Evolutionary conservation across 2,329 filamentous ascomycete species (phyloP).

Genomic region (Cyanodermella asteris): DNA sequence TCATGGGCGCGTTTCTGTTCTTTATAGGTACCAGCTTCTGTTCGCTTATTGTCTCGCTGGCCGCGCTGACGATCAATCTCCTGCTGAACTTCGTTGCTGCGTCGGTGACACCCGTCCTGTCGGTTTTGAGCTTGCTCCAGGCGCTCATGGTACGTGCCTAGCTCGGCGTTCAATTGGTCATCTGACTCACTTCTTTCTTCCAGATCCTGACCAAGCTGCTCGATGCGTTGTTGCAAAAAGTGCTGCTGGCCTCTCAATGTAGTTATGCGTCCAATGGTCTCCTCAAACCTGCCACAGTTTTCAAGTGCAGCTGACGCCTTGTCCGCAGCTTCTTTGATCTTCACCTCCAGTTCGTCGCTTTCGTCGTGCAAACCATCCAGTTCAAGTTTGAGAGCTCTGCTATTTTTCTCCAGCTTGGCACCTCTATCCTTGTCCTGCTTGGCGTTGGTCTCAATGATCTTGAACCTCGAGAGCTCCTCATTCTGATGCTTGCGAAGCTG

Average conservation of each 20-base stretch:
- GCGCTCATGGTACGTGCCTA: conserved; percentile 58
- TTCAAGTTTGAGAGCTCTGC: conserved; percentile 40
- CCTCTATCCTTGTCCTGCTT: conserved; percentile 72
- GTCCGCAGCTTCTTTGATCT: conserved; percentile 29
- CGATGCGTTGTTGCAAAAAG: conserved; percentile 47
- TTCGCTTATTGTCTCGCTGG: conserved; percentile 24
- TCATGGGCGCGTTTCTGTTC: conserved; percentile 78
- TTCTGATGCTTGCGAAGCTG: conserved; percentile 62
- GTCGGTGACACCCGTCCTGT: conserved; percentile 42
- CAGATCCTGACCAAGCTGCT: conserved; percentile 48
- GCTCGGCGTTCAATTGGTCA: conserved; percentile 44
- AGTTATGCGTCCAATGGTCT: conserved; percentile 51
- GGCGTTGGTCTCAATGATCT: conserved; percentile 52
- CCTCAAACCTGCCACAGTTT: conserved; percentile 50
- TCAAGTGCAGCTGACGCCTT: conserved; percentile 45
- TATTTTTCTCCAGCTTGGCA: conserved; percentile 44
- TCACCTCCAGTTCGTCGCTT: conserved; percentile 32
- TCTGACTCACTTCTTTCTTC: conserved; percentile 62
- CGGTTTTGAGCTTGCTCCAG: conserved; percentile 42
- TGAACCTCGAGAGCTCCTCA: conserved; percentile 49
- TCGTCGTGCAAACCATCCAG: conserved; percentile 40
- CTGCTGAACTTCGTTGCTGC: conserved; percentile 24
- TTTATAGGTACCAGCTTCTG: conserved; percentile 46
- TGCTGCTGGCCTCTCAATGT: conserved; percentile 55
- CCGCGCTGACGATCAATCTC: conserved; percentile 17